phyloP scores from a whole-genome alignment of 352 stramenopile species.

The Blastocystis hominis region DNA sequence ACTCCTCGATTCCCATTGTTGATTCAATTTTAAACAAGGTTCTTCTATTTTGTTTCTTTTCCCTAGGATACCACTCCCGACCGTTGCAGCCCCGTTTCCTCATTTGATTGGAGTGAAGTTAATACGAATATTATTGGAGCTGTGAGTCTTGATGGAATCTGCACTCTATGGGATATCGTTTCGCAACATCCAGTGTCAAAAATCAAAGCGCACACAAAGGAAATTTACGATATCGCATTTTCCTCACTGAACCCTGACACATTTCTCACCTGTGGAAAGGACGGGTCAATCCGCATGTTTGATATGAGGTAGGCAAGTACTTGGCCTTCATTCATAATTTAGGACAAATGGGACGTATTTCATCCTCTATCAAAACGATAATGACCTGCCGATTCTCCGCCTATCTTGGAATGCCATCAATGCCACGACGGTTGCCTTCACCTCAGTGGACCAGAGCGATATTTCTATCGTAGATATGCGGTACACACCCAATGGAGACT shows the following conservation, averaged over 20 bases:
- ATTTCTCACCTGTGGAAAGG: neutral
- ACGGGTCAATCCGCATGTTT: slow-evolving; percentile 12
- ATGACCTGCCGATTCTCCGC: neutral
- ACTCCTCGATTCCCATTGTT: neutral
- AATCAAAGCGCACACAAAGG: neutral
- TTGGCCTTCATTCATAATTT: neutral
- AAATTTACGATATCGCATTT: slow-evolving; percentile 15
- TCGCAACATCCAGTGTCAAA: neutral
- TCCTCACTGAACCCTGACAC: neutral
- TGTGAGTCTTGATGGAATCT: neutral
- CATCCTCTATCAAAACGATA: neutral
- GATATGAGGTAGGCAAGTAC: neutral
- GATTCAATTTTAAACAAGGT: slow-evolving; percentile 34
- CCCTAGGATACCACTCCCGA: neutral
- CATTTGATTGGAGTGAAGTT: neutral
- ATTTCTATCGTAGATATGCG: neutral
- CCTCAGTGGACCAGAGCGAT: neutral
- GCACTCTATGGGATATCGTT: slow-evolving; percentile 13
- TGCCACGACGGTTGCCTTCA: neutral
- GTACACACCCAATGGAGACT: neutral
- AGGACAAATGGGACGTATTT: neutral
- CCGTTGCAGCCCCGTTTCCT: neutral
- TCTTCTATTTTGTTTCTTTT: neutral
- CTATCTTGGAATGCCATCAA: slow-evolving; percentile 1
- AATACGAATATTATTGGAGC: slow-evolving; percentile 3